A percentile compares a stretch with the other conserved stretches of the same genome.
Evolutionary conservation across 805 yeast genomes (phyloP).

Genomic region (Cyberlindnera veronae): DNA sequence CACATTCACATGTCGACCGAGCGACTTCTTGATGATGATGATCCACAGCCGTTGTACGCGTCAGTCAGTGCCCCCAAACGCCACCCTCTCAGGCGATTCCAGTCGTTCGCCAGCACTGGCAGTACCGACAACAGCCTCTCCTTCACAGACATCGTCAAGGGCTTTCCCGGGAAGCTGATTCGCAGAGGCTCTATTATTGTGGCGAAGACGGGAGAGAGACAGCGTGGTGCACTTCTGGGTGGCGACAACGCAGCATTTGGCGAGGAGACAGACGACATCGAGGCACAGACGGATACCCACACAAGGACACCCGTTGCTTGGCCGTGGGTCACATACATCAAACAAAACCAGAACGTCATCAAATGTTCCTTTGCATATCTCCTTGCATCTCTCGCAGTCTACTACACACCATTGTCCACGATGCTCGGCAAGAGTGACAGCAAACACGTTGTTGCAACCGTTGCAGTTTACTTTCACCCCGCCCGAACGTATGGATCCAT

Average conservation of each 20-base stretch:
- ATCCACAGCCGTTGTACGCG: background rate
- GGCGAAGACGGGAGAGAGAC: slow-evolving; percentile 41
- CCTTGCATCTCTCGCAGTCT: slow-evolving; percentile 71
- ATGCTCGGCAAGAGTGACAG: slow-evolving; percentile 64
- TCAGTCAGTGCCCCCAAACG: background rate
- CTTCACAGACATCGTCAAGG: slow-evolving; percentile 11
- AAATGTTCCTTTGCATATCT: slow-evolving; percentile 76
- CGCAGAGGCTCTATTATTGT: slow-evolving; percentile 38
- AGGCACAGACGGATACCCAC: slow-evolving; percentile 13
- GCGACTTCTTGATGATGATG: background rate
- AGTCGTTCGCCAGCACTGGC: slow-evolving; percentile 24
- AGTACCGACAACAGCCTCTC: slow-evolving; percentile 16
- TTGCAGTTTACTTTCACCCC: slow-evolving; percentile 82
- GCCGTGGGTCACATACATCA: no score
- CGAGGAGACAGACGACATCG: slow-evolving; percentile 14
- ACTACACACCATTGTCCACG: slow-evolving; percentile 45
- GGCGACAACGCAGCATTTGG: background rate
- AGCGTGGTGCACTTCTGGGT: slow-evolving; percentile 3
- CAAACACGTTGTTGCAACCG: slow-evolving; percentile 79
- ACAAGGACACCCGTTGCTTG: background rate
- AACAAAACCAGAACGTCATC: slow-evolving; percentile 35
- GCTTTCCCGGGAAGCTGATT: slow-evolving; percentile 18
- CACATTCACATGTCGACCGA: background rate
- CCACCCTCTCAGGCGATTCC: slow-evolving; percentile 17
- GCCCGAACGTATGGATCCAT: slow-evolving; percentile 75